Percentiles rank a stretch among this genome's conserved stretches.
phyloP scores from a whole-genome alignment of 2,329 filamentous ascomycete genomes.

The Pseudodiploospora longispora region DNA sequence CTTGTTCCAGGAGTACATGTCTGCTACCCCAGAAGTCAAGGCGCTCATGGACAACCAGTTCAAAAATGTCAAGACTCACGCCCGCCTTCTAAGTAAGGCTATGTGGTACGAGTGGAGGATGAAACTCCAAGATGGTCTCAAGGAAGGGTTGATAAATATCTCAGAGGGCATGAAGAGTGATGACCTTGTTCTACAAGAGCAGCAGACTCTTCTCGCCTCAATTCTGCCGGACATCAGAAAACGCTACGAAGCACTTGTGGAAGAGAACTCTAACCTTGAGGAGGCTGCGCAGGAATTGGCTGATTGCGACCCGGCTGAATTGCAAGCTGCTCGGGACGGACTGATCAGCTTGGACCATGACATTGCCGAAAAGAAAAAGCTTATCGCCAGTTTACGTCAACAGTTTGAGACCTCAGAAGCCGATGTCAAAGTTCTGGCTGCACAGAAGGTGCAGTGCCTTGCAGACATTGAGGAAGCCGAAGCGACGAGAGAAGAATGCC shows the following conservation, averaged over 20 bases:
- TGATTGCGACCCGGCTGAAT: slow-evolving; percentile 71
- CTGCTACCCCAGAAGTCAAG: slow-evolving; percentile 74
- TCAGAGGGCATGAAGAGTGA: slow-evolving; percentile 70
- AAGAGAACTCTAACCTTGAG: slow-evolving; percentile 60
- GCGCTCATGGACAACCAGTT: slow-evolving; percentile 91
- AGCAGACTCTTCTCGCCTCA: slow-evolving; percentile 59
- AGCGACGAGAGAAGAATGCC: slow-evolving; percentile 74
- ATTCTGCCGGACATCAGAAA: slow-evolving; percentile 58
- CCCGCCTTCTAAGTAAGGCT: slow-evolving; percentile 81
- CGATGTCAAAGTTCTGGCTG: slow-evolving; percentile 52
- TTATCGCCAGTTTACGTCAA: slow-evolving; percentile 57
- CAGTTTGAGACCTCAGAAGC: slow-evolving; percentile 61
- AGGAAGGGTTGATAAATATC: slow-evolving; percentile 70
- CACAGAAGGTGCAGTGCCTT: slow-evolving; percentile 60
- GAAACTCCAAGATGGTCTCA: slow-evolving; percentile 74
- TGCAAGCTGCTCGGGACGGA: slow-evolving; percentile 63
- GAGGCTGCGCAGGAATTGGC: slow-evolving; percentile 66
- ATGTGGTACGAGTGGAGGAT: slow-evolving; percentile 99
- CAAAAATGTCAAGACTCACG: slow-evolving; percentile 93
- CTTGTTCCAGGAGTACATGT: slow-evolving; percentile 85
- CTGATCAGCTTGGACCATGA: slow-evolving; percentile 58
- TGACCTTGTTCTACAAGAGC: slow-evolving; percentile 55
- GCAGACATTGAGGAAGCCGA: slow-evolving; percentile 77
- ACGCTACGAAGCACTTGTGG: slow-evolving; percentile 52
- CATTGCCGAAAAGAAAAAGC: slow-evolving; percentile 59